phyloP scores from a whole-genome alignment of 495 filamentous ascomycete species.

The Penicillium lividum region DNA sequence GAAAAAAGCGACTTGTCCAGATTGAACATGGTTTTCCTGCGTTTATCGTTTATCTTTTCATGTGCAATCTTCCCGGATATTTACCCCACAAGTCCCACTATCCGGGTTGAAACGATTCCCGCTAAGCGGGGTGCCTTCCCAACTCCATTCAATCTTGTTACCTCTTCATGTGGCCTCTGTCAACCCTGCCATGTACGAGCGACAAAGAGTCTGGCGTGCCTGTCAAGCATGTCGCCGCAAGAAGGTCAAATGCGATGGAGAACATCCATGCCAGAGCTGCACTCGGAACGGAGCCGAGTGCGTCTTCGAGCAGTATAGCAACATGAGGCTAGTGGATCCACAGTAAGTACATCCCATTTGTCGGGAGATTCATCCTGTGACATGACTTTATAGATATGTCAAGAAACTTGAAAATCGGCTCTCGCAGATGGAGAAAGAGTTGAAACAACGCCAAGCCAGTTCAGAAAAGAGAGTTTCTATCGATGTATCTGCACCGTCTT shows the following conservation, averaged over 20 bases:
- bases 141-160: background rate
- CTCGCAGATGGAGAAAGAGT: slow-evolving; percentile 9
- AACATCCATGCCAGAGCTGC: slow-evolving; percentile 25
- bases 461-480: background rate
- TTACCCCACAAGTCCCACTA: background rate
- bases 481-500: background rate
- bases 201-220: slow-evolving; percentile 34
- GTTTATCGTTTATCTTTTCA: background rate
- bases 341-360: slow-evolving; percentile 10
- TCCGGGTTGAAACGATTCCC: background rate
- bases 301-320: slow-evolving; percentile 13
- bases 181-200: slow-evolving; percentile 16
- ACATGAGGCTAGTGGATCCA: slow-evolving; percentile 19
- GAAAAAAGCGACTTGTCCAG: background rate
- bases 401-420: slow-evolving; percentile 14
- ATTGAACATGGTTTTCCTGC: too few relatives aligned
- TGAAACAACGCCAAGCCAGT: slow-evolving; percentile 3
- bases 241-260: slow-evolving; percentile 25
- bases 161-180: background rate
- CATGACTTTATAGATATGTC: slow-evolving; percentile 6
- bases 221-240: slow-evolving; percentile 27
- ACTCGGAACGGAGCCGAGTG: slow-evolving; percentile 15
- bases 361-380: background rate
- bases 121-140: background rate
- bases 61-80: background rate